phyloP scores from a whole-genome alignment of 2,329 filamentous ascomycete species.

The Blastomyces emzantsi region DNA sequence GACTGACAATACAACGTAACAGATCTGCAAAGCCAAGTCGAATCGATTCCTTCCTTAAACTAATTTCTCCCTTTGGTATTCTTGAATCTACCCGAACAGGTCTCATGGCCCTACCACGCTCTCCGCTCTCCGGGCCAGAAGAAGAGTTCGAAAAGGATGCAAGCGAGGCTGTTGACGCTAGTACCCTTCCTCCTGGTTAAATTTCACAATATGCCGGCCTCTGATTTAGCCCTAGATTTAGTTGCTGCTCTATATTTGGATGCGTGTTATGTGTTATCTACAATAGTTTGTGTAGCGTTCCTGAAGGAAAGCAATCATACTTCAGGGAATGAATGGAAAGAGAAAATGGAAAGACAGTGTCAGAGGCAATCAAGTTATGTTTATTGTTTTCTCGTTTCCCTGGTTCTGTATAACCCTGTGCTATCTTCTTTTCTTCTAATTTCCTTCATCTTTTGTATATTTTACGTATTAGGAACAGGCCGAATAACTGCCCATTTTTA shows the following conservation, averaged over 20 bases:
- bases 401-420: not conserved
- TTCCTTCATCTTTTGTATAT: not conserved
- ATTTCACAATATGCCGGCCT: not conserved
- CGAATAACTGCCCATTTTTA: not conserved
- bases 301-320: slow-evolving; percentile 3
- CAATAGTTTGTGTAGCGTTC: not conserved
- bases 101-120: slow-evolving; percentile 92
- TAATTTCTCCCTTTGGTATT: slow-evolving; percentile 89
- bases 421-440: not conserved
- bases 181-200: slow-evolving; percentile 85
- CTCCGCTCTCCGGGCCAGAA: slow-evolving; percentile 66
- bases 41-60: slow-evolving; percentile 96
- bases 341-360: not conserved
- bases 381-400: not conserved
- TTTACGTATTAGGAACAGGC: not conserved
- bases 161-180: slow-evolving; percentile 88
- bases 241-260: not conserved
- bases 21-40: slow-evolving; percentile 85
- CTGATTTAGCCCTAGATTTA: not conserved
- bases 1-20: slow-evolving; percentile 9
- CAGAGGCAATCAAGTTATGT: not conserved
- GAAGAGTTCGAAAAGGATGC: slow-evolving; percentile 78
- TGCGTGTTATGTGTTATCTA: not conserved
- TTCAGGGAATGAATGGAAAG: not conserved
- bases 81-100: slow-evolving; percentile 92